Evolutionary conservation across 139 green algal species (phyloP).

Genomic region (Penium margaritaceum): DNA sequence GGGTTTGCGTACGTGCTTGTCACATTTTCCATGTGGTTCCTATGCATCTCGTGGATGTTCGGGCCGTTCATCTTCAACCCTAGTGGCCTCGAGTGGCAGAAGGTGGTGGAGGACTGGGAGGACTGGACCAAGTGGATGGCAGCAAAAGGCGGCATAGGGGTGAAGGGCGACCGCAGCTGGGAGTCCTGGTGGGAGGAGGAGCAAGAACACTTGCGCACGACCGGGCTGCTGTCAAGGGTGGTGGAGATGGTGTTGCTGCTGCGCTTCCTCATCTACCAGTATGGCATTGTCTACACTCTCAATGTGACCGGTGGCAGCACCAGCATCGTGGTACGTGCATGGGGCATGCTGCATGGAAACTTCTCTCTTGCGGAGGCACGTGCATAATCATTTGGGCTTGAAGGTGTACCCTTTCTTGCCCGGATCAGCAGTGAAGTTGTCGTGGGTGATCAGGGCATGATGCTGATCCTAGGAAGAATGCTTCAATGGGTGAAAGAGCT

Average conservation of each 20-base stretch:
- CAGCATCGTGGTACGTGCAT: background rate
- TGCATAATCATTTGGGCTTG: too few relatives aligned
- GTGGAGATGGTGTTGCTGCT: slow-evolving; percentile 22
- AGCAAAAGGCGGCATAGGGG: slow-evolving; percentile 12
- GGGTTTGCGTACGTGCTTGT: slow-evolving; percentile 14
- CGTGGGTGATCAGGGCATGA: too few relatives aligned
- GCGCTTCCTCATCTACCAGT: slow-evolving; percentile 40
- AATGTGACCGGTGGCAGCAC: slow-evolving; percentile 13
- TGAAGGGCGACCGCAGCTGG: slow-evolving; percentile 22
- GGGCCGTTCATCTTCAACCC: slow-evolving; percentile 41
- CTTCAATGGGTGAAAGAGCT: too few relatives aligned
- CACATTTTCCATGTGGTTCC: slow-evolving; percentile 19
- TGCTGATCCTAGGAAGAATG: too few relatives aligned
- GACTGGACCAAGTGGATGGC: slow-evolving; percentile 26
- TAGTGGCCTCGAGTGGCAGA: slow-evolving; percentile 38
- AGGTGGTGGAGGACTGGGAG: slow-evolving; percentile 37
- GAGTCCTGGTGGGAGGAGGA: slow-evolving; percentile 36
- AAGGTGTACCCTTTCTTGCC: too few relatives aligned
- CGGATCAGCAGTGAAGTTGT: too few relatives aligned
- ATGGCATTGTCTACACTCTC: slow-evolving; percentile 27
- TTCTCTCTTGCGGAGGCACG: too few relatives aligned
- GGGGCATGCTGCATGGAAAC: too few relatives aligned
- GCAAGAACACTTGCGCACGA: slow-evolving; percentile 29
- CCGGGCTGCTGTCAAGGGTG: slow-evolving; percentile 12
- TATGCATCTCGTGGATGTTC: slow-evolving; percentile 28